phyloP scores from a whole-genome alignment of 2,329 filamentous ascomycete genomes.

The Curvularia sp. region DNA sequence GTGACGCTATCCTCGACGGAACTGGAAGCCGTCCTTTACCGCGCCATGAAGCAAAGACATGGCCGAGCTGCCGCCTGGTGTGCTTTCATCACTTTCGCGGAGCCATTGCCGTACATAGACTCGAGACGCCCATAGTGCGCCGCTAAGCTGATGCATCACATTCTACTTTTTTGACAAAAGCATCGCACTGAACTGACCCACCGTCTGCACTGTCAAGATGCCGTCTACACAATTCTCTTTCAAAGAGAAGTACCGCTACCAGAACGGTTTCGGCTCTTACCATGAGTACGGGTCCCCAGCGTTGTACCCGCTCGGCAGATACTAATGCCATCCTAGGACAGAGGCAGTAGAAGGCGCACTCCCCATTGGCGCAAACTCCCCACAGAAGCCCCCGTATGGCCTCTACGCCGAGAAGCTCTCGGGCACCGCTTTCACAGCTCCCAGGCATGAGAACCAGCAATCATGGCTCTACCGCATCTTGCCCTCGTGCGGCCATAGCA shows the following conservation, averaged over 20 bases:
- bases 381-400: conserved; percentile 78
- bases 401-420: conserved; percentile 78
- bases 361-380: conserved; percentile 78
- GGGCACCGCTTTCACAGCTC: conserved; percentile 66
- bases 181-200: conserved; percentile 33
- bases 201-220: conserved; percentile 56
- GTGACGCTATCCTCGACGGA: conserved; percentile 26
- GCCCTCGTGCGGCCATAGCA: conserved; percentile 64
- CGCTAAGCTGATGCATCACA: conserved; percentile 28
- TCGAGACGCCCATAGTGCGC: conserved; percentile 1
- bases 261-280: conserved; percentile 78
- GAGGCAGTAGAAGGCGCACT: conserved; percentile 78
- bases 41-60: conserved; percentile 32
- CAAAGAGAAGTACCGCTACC: conserved; percentile 75
- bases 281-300: conserved; percentile 67
- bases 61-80: conserved; percentile 21
- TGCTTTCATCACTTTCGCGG: not conserved
- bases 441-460: conserved; percentile 63
- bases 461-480: conserved; percentile 66
- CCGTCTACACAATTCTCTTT: conserved; percentile 68
- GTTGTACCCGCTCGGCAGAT: not conserved
- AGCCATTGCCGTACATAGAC: conserved; percentile 3
- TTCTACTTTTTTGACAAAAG: conserved; percentile 34
- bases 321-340: conserved; percentile 59
- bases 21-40: conserved; percentile 43